Conservation (phyloP, 75 land plant species). For the Adiantum capillusveneris region DNA sequence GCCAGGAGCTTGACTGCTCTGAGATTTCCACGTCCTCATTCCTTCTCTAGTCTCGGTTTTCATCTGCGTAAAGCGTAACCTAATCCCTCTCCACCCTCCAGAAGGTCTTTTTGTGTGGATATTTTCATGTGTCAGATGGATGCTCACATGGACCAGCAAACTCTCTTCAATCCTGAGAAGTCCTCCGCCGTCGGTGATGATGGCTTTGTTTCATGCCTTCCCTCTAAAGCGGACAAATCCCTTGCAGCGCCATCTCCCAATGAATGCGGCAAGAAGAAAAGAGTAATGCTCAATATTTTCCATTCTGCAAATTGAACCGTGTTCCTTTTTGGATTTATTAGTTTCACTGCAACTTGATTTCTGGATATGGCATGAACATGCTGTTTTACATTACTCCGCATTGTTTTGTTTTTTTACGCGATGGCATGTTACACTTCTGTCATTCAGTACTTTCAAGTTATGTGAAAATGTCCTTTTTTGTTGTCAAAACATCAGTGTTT, state of each 20-base stretch:
- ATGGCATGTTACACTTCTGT: too few relatives aligned
- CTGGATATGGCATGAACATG: background rate
- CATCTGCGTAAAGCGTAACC: background rate
- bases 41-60: background rate
- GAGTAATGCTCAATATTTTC: background rate
- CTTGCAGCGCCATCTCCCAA: background rate
- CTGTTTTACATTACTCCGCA: too few relatives aligned
- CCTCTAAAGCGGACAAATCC: background rate
- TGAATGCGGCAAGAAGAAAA: conserved; percentile 1
- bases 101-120: background rate
- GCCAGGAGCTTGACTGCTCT: background rate
- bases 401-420: too few relatives aligned
- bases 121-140: conserved; percentile 6
- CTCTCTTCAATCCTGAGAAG: background rate
- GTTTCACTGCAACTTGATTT: background rate
- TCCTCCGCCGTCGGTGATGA: too few relatives aligned
- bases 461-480: too few relatives aligned
- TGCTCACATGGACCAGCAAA: background rate
- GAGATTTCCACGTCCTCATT: background rate
- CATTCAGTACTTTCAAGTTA: too few relatives aligned
- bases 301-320: background rate
- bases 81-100: background rate
- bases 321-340: background rate
- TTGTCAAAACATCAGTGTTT: background rate
- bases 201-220: too few relatives aligned